phyloP scores from a whole-genome alignment of 192 early-diverging fungal species.

The Coemansia sp. region DNA sequence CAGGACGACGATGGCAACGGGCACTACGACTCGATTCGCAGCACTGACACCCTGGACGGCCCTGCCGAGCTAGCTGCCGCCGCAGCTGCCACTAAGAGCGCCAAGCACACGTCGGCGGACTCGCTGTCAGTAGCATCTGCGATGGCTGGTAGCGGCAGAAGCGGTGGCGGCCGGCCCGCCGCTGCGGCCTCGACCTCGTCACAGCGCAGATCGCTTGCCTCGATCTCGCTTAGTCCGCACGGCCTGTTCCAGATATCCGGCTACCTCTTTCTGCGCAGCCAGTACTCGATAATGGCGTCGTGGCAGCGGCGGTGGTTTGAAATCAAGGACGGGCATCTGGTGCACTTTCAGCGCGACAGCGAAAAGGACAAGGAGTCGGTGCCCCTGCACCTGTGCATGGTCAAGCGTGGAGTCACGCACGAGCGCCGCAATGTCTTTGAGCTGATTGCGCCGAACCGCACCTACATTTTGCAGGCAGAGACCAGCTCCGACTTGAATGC shows the following conservation, averaged over 20 bases:
- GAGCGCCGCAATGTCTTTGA: slow-evolving; percentile 83
- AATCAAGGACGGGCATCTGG: slow-evolving; percentile 64
- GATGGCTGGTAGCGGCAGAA: background rate
- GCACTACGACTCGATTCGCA: slow-evolving; percentile 8
- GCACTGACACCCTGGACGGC: slow-evolving; percentile 20
- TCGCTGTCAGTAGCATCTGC: background rate
- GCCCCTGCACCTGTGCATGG: slow-evolving; percentile 76
- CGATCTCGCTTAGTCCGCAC: slow-evolving; percentile 47
- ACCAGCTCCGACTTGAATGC: slow-evolving; percentile 68
- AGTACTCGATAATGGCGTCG: slow-evolving; percentile 71
- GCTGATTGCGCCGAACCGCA: slow-evolving; percentile 78
- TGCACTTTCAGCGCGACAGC: slow-evolving; percentile 60
- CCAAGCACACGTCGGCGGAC: background rate
- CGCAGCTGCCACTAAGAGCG: slow-evolving; percentile 8
- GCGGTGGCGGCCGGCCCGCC: background rate
- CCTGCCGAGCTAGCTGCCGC: slow-evolving; percentile 14
- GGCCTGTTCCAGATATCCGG: slow-evolving; percentile 65
- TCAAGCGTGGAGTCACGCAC: slow-evolving; percentile 61
- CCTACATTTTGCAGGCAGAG: slow-evolving; percentile 78
- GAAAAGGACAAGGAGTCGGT: slow-evolving; percentile 62
- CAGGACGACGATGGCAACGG: slow-evolving; percentile 24
- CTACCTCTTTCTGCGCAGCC: slow-evolving; percentile 80
- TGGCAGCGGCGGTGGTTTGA: slow-evolving; percentile 83
- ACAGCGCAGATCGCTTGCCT: slow-evolving; percentile 36
- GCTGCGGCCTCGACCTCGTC: background rate